These are phyloP conservation scores for Penicillium decumbens DNA, from an alignment of 2,329 filamentous ascomycete species.

Conservation along the genomic window DNA sequence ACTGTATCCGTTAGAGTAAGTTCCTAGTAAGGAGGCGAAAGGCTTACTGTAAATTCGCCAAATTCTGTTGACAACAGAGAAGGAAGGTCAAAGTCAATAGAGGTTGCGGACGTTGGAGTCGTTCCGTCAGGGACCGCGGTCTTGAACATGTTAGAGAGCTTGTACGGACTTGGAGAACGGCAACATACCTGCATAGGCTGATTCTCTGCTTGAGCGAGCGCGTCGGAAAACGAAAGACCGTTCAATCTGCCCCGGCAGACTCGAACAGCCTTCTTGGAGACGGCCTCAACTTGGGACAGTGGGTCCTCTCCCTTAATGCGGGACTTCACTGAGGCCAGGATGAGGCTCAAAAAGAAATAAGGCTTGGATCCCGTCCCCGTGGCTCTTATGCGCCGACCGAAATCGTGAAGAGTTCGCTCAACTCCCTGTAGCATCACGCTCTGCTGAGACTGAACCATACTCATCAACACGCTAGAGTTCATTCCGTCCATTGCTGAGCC, in stretches of 20 bases:
- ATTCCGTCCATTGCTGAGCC: constrained; percentile 15
- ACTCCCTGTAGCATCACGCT: constrained; percentile 28
- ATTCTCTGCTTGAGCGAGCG: constrained; percentile 14
- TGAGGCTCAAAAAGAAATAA: constrained; percentile 29
- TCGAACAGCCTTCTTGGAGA: constrained; percentile 20
- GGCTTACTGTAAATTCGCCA: constrained; percentile 25
- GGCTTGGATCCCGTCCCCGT: constrained; percentile 29
- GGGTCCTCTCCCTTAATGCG: constrained; percentile 31
- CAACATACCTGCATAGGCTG: constrained; percentile 17
- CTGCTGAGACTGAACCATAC: constrained; percentile 32
- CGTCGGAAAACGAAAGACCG: constrained; percentile 22
- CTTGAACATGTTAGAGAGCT: constrained; percentile 9
- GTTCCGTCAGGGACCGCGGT: constrained; percentile 9
- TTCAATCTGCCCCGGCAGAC: constrained; percentile 23
- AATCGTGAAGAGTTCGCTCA: constrained; percentile 27
- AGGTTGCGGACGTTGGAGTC: constrained; percentile 13
- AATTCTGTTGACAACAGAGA: constrained; percentile 21
- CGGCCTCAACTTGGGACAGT: constrained; percentile 21
- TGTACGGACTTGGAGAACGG: not conserved
- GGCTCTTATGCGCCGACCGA: constrained; percentile 25
- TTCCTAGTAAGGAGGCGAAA: not conserved
- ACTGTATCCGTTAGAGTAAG: constrained; percentile 18
- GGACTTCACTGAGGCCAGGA: constrained; percentile 30
- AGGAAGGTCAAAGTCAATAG: constrained; percentile 25
- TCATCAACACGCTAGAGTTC: constrained; percentile 25